Base-by-base conservation (phyloP, 1,139 yeast species). In the Magnusiomyces suaveolens region DNA sequence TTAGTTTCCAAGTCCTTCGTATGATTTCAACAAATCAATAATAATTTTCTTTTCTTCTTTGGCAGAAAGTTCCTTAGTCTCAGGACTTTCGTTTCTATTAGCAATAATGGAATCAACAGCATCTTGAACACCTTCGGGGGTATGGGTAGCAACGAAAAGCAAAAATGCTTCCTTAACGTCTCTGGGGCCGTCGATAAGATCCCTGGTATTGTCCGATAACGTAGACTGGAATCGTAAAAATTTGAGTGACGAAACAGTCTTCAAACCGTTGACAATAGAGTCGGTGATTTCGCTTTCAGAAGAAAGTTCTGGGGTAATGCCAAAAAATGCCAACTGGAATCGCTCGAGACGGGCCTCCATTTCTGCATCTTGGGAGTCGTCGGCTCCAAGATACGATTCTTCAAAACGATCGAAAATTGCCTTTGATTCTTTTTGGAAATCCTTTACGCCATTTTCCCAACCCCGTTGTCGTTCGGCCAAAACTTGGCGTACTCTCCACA, bases 401-500 rank as follows among this genome's bases (percentile, higher is more conserved):
- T 75, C 76, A 65, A 89, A 87, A 47, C 80, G 82, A 4, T 73
- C 65, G 57, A 86, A 71, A 57, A 84, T 79, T 56, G 72, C 66
- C 21, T 70, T 69, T 60, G 78, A 78, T 53, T 75, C 72, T 43
- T 66, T 62, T 2, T 71, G 69, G 51, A 78, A 74, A 52, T 75
- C 76, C 23, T 73, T 71, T 64, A 78, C 78, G 1, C 83, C 88
- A 61, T 82, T 75, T 61, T 79, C 82, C 66, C 79, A 81, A 0
- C 90, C 82, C 58, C 81, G 80, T 63, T 85, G 87, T 67, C 97
- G 81, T 70, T 92, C 97, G 62, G 89, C 80, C 55, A 92, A 75
- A 12, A 87, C 96, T 66, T 86, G 94, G 67, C 88, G 84, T 62
- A 92, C 87, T 63, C 87, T 74, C 80, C 82, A 76, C 87, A 83